Evolutionary conservation across 495 filamentous ascomycete genomes (phyloP), one percentile per base, ranked within the genome.

Genomic region (Cercophora newfieldiana): DNA sequence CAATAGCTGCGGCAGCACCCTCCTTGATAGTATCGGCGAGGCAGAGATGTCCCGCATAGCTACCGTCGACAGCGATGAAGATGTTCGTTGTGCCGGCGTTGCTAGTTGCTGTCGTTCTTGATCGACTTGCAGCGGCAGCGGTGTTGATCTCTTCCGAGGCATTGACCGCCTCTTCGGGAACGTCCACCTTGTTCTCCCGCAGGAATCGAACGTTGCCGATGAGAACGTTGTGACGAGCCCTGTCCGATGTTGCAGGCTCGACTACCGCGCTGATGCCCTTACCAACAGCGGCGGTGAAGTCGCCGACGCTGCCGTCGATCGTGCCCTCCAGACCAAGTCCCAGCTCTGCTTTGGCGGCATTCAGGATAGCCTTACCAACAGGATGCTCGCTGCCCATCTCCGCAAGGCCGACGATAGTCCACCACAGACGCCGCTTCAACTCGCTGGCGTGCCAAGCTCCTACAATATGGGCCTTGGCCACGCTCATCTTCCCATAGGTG

Each of bases 371-470:
- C 70, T 88, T 91, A 24, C 93, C 95, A 65, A 98, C 90, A 0
- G 95, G 95, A 77, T 99, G 95, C 78, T 99, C 95, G 72, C 91
- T 96, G 58, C 91, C 89, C 85, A 91, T 92, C 74, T 99, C 95
- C 1, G 94, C 89, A 5, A 97, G 88, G 63, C 96, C 96, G 31
- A 99, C 87, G 65, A 97, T 84, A 55, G 91, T 85, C 95, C 95
- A 99, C 95, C 95, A 99, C 3, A 97, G 81, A 49, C 85, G 85
- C 60, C 83, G 86, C 54, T 87, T 86, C 85, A 85, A 88, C 29
- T 89, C 85, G 55, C 85, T 87, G 44, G 82, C 80, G 29, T 85
- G 79, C 93, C 93, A 98, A 0, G 83, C 80, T 24, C 86, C 78
- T 37, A 86, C 85, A 58, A 92, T 81, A 44, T 86, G 86, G 21